Evolutionary conservation across 805 yeast species (phyloP), one percentile per base, ranked within the genome.

Genomic region (Candida pini): DNA sequence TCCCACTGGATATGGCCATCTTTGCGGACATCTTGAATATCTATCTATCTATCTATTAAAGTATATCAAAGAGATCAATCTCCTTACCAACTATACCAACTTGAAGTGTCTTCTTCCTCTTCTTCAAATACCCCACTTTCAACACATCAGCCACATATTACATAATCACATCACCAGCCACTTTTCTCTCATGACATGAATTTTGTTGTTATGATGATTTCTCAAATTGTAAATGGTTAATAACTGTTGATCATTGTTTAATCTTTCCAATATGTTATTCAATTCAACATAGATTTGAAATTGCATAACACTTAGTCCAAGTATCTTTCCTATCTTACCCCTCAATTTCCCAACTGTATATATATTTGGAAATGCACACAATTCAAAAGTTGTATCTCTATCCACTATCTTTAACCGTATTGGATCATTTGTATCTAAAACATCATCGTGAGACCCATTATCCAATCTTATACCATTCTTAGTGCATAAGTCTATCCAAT

Each of bases 401-500:
- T n/a, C 14, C 9, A 20, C 12, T 20, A 17, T 21, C 18, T 24
- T 19, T 10, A 19, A 10, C 15, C 7, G 9, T 17, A 27, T 27
- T 4, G 5, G 5, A 22, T 10, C 12, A 7, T 27, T 20, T 9
- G 9, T 13, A 13, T 23, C 23, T 6, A n/a, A 4, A 4, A 6
- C 9, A 26, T 26, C 16, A 16, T 19, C 15, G 9, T 12, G 5
- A 10, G n/a, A 15, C 9, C 10, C 13, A 22, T 15, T 23, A 16
- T 5, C n/a, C 15, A 23, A 3, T 17, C 36, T 14, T 8, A 64
- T 40, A 2, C 49, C 56, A 48, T 77, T 63, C 35, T 59, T 61
- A 3, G 39, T 26, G 8, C 60, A 48, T n/a, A 76, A 63, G 18
- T 53, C 23, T 3, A 32, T 28, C 81, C 82, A 79, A 19, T 71